Percentiles rank a stretch among this genome's conserved stretches.
Conservation (phyloP, 805 yeast genomes). For the Metschnikowia colocasiae region DNA sequence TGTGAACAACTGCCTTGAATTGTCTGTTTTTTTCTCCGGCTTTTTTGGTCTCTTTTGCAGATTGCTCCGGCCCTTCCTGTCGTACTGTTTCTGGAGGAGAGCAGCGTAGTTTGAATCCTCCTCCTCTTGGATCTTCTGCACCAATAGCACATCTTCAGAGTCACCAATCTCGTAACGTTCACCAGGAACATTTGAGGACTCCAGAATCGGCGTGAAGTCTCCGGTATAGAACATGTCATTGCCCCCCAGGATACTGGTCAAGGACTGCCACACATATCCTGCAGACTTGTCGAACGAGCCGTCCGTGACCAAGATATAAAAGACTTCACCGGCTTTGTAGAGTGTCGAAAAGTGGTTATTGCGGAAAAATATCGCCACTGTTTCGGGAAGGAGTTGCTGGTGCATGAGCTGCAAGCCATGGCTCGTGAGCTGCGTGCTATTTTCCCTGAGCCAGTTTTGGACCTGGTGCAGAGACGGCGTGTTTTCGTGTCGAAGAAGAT, state of each 20-base stretch:
- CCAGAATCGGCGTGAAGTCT: slow-evolving; percentile 48
- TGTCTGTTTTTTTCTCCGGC: neutral
- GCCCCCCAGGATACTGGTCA: slow-evolving; percentile 62
- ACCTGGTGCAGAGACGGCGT: slow-evolving; percentile 18
- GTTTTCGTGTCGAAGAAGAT: slow-evolving; percentile 32
- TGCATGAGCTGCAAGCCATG: slow-evolving; percentile 55
- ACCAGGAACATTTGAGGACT: slow-evolving; percentile 15
- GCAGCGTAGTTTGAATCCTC: slow-evolving; percentile 54
- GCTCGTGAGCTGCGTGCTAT: slow-evolving; percentile 73
- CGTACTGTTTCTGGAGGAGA: slow-evolving; percentile 36
- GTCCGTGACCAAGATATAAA: slow-evolving; percentile 74
- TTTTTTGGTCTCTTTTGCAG: neutral
- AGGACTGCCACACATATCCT: slow-evolving; percentile 75
- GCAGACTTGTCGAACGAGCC: slow-evolving; percentile 47
- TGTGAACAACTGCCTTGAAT: neutral
- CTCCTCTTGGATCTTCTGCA: slow-evolving; percentile 51
- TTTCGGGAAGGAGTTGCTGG: slow-evolving; percentile 44
- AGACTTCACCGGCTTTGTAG: slow-evolving; percentile 44
- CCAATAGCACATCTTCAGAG: slow-evolving; percentile 23
- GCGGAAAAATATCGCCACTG: slow-evolving; percentile 72
- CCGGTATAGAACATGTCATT: slow-evolving; percentile 72
- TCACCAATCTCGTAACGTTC: slow-evolving; percentile 3
- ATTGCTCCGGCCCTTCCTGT: slow-evolving; percentile 9
- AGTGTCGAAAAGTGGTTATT: slow-evolving; percentile 86
- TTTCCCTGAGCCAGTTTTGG: slow-evolving; percentile 46